Conservation (phyloP, 352 stramenopile genomes). For the Peronospora farinosa region DNA sequence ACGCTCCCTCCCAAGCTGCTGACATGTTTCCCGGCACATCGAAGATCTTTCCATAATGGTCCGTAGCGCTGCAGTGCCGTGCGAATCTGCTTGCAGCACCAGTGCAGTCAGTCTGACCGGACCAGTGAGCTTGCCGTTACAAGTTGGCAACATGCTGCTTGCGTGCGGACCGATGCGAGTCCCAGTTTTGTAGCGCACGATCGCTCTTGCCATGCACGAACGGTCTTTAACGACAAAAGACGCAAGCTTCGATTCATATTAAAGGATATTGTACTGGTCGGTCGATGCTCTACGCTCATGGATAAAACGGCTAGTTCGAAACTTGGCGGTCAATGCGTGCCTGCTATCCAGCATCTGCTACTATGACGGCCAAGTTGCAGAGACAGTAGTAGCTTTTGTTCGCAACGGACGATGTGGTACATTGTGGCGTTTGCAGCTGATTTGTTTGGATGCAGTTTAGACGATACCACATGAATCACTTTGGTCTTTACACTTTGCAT, state of each 20-base stretch:
- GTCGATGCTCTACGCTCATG: no score
- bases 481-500: slow-evolving; percentile 2
- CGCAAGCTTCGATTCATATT: not conserved
- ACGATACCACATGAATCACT: slow-evolving; percentile 15
- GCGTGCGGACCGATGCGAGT: not conserved
- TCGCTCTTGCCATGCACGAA: not conserved
- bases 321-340: not conserved
- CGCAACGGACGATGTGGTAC: not conserved
- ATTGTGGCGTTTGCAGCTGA: not conserved
- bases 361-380: not conserved
- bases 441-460: not conserved
- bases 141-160: not conserved
- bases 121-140: not conserved
- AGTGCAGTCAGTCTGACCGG: not conserved
- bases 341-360: not conserved
- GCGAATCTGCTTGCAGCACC: not conserved
- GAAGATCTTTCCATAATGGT: not conserved
- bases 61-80: no score
- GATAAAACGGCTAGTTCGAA: not conserved
- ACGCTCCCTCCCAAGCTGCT: not conserved
- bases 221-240: not conserved
- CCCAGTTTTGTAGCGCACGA: not conserved
- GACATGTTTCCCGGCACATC: not conserved
- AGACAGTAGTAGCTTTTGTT: not conserved
- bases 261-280: no score